Percentiles rank a stretch among this genome's conserved stretches.
Evolutionary conservation across 2,329 filamentous ascomycete species (phyloP).

Genomic region (Fusarium sp.): DNA sequence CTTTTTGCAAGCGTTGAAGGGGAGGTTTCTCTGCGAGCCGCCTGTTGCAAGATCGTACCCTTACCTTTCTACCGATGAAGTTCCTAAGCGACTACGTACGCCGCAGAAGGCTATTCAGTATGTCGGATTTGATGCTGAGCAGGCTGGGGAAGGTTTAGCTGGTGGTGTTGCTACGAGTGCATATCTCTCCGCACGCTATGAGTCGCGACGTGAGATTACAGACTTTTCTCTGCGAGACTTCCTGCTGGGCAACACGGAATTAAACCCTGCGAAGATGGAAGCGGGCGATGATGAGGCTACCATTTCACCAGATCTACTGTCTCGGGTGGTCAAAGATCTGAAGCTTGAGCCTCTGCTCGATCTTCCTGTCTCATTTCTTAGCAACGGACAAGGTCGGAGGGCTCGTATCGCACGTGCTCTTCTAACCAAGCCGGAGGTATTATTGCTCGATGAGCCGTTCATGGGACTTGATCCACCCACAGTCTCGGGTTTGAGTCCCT

Average conservation of each 20-base stretch:
- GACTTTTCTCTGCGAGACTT: conserved; percentile 90
- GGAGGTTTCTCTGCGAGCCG: conserved; percentile 80
- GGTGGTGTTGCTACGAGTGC: conserved; percentile 74
- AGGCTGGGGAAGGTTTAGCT: conserved; percentile 65
- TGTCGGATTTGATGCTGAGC: conserved; percentile 88
- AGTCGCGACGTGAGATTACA: conserved; percentile 85
- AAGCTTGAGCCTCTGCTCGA: conserved; percentile 76
- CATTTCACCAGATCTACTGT: conserved; percentile 65
- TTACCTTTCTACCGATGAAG: conserved; percentile 74
- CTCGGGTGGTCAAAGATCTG: conserved; percentile 76
- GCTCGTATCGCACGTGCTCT: conserved; percentile 90
- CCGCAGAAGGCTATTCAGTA: conserved; percentile 82
- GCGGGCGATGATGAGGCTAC: conserved; percentile 59
- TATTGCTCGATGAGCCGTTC: conserved; percentile 93
- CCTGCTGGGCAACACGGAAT: conserved; percentile 82
- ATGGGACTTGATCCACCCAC: conserved; percentile 95
- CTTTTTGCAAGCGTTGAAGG: conserved; percentile 82
- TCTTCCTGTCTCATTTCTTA: conserved; percentile 89
- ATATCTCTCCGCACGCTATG: conserved; percentile 91
- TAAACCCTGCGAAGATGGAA: conserved; percentile 74
- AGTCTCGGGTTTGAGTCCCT: conserved; percentile 75
- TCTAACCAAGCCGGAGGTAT: conserved; percentile 80
- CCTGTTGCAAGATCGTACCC: conserved; percentile 83
- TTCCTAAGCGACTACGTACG: conserved; percentile 67
- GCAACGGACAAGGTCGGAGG: conserved; percentile 91